Conservation (phyloP, 768 basidiomycete genomes). For the Asterophora parasitica region DNA sequence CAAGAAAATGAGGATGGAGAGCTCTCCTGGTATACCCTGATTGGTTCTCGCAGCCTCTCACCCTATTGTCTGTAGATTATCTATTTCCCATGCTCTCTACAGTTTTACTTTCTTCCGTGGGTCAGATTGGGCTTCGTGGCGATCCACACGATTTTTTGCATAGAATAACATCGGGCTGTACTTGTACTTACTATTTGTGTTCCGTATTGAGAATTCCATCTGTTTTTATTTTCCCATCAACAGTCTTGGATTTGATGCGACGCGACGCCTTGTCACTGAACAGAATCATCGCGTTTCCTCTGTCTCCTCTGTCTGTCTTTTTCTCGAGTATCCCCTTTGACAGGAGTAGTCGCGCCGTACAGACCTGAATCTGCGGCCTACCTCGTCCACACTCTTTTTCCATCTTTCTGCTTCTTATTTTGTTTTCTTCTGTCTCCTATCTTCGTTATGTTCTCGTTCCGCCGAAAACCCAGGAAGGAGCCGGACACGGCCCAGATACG, state of each 20-base stretch:
- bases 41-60: constrained; percentile 18
- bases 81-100: constrained; percentile 25
- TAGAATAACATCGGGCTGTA: constrained; percentile 19
- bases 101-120: constrained; percentile 20
- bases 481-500: constrained; percentile 48
- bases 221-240: constrained; percentile 18
- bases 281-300: constrained; percentile 6
- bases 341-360: constrained; percentile 6
- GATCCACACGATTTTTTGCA: constrained; percentile 15
- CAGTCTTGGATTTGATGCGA: constrained; percentile 9
- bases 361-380: constrained; percentile 5
- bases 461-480: constrained; percentile 59
- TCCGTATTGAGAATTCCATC: constrained; percentile 10
- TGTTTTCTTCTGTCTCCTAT: constrained; percentile 13
- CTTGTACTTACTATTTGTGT: constrained; percentile 23
- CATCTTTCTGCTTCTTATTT: constrained; percentile 17
- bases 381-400: constrained; percentile 16
- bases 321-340: constrained; percentile 2
- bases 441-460: constrained; percentile 67
- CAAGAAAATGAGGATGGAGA: constrained; percentile 74
- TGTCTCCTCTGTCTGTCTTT: constrained; percentile 5
- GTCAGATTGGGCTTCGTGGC: constrained; percentile 18
- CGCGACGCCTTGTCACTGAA: constrained; percentile 15
- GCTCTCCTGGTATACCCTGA: constrained; percentile 54
- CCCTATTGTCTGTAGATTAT: constrained; percentile 32